A percentile compares a stretch with the other conserved stretches of the same genome.
Conservation (phyloP, 352 stramenopile genomes). For the Thraustochytrium striatum region DNA sequence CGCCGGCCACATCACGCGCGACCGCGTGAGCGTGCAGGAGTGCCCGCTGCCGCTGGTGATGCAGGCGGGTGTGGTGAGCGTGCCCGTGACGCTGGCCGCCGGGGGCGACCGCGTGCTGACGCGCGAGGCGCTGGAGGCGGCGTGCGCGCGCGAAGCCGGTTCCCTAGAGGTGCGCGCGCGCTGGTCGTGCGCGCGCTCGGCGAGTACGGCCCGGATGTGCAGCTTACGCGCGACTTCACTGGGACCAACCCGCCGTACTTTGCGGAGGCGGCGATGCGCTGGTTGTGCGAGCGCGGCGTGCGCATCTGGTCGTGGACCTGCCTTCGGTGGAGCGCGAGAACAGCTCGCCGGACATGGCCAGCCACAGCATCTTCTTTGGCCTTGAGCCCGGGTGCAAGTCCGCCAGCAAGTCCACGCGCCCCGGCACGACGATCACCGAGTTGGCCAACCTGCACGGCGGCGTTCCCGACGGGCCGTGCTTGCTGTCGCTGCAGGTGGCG, state of each 20-base stretch:
- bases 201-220: background rate
- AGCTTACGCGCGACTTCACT: slow-evolving; percentile 13
- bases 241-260: slow-evolving; percentile 49
- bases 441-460: slow-evolving; percentile 11
- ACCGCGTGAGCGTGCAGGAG: background rate
- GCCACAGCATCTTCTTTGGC: slow-evolving; percentile 47
- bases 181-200: background rate
- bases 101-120: slow-evolving; percentile 25
- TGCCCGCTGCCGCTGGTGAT: background rate
- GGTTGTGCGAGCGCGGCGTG: background rate
- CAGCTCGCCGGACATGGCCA: slow-evolving; percentile 29
- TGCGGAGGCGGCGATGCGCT: slow-evolving; percentile 2
- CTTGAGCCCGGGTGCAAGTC: background rate
- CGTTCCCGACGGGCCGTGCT: background rate
- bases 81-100: background rate
- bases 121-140: background rate
- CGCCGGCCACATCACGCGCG: slow-evolving; percentile 36
- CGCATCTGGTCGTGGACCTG: slow-evolving; percentile 48
- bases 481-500: slow-evolving; percentile 39
- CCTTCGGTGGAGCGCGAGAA: slow-evolving; percentile 48
- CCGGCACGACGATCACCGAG: slow-evolving; percentile 40
- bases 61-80: slow-evolving; percentile 1
- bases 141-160: background rate
- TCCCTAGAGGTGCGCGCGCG: background rate
- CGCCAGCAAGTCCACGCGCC: background rate